These are phyloP conservation scores for Selaginella tamariscina DNA, from an alignment of 75 land plant species.

Conservation along the genomic window DNA sequence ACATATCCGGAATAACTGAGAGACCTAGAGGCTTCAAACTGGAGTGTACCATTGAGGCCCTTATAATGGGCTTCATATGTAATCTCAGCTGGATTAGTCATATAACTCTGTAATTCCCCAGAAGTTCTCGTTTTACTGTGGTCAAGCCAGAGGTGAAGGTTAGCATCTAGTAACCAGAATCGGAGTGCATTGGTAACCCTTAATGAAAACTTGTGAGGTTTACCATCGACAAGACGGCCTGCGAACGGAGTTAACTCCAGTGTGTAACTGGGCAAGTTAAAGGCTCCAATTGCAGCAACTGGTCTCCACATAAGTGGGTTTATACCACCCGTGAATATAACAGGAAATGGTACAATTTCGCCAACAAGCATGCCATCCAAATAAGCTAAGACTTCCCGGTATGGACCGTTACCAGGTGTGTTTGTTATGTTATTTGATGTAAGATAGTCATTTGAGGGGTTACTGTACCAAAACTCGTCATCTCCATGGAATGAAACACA, in stretches of 20 bases:
- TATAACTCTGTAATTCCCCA: constrained; percentile 18
- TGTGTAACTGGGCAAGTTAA: constrained; percentile 55
- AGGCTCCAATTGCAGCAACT: constrained; percentile 61
- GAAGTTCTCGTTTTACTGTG: constrained; percentile 9
- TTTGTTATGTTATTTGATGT: constrained; percentile 54
- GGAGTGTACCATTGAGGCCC: not conserved
- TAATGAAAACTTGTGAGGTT: constrained; percentile 28
- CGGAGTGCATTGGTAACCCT: constrained; percentile 30
- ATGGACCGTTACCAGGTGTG: constrained; percentile 66
- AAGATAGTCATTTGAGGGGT: constrained; percentile 60
- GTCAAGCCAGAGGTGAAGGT: constrained; percentile 77
- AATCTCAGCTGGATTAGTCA: constrained; percentile 17
- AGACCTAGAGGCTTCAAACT: not conserved
- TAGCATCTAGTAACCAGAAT: constrained; percentile 53
- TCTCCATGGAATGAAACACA: constrained; percentile 61
- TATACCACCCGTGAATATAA: constrained; percentile 76
- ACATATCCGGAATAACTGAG: not conserved
- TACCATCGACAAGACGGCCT: constrained; percentile 42
- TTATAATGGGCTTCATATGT: not conserved
- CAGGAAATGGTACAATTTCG: constrained; percentile 81
- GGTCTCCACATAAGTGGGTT: constrained; percentile 85
- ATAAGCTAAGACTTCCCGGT: constrained; percentile 60
- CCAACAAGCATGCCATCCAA: constrained; percentile 59
- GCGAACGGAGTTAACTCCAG: constrained; percentile 65
- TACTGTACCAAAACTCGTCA: constrained; percentile 87